Base-by-base conservation (phyloP, 805 yeast genomes). In the Kazachstania bromeliacearum region DNA sequence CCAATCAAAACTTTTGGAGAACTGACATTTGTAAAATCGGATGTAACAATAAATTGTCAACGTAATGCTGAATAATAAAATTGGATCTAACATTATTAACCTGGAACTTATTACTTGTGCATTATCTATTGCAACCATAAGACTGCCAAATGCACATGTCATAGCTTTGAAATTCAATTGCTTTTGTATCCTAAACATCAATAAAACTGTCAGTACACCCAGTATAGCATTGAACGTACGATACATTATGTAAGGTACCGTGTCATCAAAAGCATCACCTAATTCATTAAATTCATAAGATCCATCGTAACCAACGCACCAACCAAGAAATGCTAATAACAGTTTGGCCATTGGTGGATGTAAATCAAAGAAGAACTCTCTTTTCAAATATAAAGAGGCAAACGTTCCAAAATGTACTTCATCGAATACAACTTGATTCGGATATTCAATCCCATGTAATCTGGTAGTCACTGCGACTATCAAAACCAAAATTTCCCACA, bases 281-380 rank as follows among this genome's bases (percentile, higher is more conserved):
- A 87, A 88, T 52, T 70, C 75, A 44, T 85, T 94, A 52, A 88
- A 89, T 59, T 85, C 83, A 69, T 85, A 89, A 8, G 71, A 59
- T 12, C 98, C 98, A 52, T 80, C 77, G 58, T 84, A 92, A 3
- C 96, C 95, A 33, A 80, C 76, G n/a, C 89, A 50, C 68, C 79
- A 85, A 27, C 97, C 98, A 23, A 79, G 85, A 40, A 77, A 70
- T 0, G 96, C 97, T 61, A 88, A 84, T 46, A 88, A 67, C 55
- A 89, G 67, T 59, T 89, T 89, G 37, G 95, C 97, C 59, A 89
- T 83, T 15, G 98, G 98, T 7, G 98, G 98, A 63, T 89, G 98
- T 36, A 89, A 75, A 62, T 89, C 98, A 53, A 92, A 92, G 60
- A 85, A 89, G 60, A 84, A 89, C 0, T 95, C 80, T 42, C 95